A percentile compares a stretch with the other conserved stretches of the same genome.
These are phyloP conservation scores for Beauveria sp. DNA, from an alignment of 2,329 filamentous ascomycete species.

Conservation along the genomic window DNA sequence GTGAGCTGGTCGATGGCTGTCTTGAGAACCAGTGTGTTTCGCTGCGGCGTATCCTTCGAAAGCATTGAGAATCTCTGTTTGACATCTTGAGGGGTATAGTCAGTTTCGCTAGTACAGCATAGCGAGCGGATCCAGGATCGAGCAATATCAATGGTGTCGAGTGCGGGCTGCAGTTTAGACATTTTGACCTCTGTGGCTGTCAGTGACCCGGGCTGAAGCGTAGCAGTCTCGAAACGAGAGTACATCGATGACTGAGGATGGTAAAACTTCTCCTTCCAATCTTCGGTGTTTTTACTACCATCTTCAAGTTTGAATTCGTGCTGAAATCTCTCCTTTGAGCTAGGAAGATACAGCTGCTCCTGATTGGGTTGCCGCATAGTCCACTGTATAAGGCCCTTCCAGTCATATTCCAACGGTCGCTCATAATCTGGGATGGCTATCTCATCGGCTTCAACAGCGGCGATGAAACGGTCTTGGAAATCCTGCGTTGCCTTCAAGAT, in stretches of 20 bases:
- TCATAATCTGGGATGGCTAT: conserved; percentile 57
- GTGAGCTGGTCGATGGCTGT: conserved; percentile 41
- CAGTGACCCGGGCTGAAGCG: conserved; percentile 39
- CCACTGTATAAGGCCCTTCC: conserved; percentile 60
- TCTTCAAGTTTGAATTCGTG: conserved; percentile 33
- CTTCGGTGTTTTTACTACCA: conserved; percentile 23
- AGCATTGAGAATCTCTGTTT: conserved; percentile 45
- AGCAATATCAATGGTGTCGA: conserved; percentile 33
- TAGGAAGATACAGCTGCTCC: conserved; percentile 41
- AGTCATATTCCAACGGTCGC: conserved; percentile 58
- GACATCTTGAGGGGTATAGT: conserved; percentile 41
- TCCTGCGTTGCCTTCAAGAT: conserved; percentile 48
- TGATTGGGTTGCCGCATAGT: conserved; percentile 44
- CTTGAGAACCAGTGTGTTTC: conserved; percentile 38
- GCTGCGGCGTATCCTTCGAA: conserved; percentile 28
- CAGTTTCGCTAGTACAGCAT: conserved; percentile 43
- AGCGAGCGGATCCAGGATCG: conserved; percentile 54
- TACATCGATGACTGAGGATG: conserved; percentile 46
- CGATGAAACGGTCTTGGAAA: conserved; percentile 59
- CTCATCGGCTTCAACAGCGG: conserved; percentile 56
- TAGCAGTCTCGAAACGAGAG: conserved; percentile 47
- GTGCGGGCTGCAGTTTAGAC: background rate
- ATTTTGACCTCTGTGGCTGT: conserved; percentile 13
- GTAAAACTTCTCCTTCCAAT: conserved; percentile 53
- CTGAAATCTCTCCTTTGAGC: conserved; percentile 36